Conservation (phyloP, 2,329 filamentous ascomycete species). For the Cadophora malorum region DNA sequence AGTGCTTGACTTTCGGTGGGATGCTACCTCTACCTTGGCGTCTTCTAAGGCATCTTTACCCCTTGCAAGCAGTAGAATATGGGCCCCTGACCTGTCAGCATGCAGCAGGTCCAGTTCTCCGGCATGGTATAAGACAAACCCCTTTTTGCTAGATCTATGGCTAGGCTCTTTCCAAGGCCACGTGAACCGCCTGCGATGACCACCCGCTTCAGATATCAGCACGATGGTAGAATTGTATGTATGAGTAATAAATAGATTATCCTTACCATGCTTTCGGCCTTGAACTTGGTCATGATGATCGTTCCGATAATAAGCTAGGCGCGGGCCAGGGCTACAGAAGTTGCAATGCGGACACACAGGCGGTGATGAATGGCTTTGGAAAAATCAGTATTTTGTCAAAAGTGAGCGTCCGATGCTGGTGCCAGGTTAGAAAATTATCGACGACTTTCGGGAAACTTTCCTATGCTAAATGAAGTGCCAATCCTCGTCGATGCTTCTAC, state of each 20-base stretch:
- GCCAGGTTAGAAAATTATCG: too few species aligned
- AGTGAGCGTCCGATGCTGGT: too few species aligned
- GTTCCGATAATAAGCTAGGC: neutral
- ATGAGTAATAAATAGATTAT: neutral
- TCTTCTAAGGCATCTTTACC: slow-evolving; percentile 16
- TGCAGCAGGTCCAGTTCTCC: slow-evolving; percentile 6
- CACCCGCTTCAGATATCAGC: slow-evolving; percentile 10
- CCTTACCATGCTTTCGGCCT: slow-evolving; percentile 19
- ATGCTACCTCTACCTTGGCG: slow-evolving; percentile 20
- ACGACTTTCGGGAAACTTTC: too few species aligned
- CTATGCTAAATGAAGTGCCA: neutral
- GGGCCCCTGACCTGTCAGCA: slow-evolving; percentile 18
- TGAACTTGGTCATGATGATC: slow-evolving; percentile 14
- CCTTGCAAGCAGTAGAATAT: slow-evolving; percentile 25
- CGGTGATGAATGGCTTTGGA: neutral
- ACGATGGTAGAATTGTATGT: neutral
- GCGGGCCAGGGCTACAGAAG: neutral
- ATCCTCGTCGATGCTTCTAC: too few species aligned
- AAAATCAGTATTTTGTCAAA: neutral
- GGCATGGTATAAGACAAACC: slow-evolving; percentile 11
- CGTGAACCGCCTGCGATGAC: slow-evolving; percentile 23
- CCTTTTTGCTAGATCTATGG: slow-evolving; percentile 21
- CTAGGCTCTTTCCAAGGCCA: slow-evolving; percentile 22
- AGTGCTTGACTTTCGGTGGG: slow-evolving; percentile 11
- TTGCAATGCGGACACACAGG: neutral